Percentiles rank a stretch among this genome's conserved stretches.
phyloP scores from a whole-genome alignment of 257 asterid genomes.

The Gynochthodes officinalis region DNA sequence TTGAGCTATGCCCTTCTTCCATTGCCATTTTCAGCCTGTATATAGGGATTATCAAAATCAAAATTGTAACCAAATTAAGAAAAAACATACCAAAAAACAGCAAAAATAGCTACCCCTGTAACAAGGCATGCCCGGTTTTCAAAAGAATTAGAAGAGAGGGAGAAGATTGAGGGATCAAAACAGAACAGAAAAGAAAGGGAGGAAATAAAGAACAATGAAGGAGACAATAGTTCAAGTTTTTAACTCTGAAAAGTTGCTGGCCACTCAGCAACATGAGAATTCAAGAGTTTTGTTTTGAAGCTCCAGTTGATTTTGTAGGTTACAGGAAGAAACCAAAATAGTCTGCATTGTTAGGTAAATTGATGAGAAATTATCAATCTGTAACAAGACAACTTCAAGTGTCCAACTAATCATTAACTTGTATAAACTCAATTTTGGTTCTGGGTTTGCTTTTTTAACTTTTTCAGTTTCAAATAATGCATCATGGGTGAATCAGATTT shows the following conservation, averaged over 20 bases:
- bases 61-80: no score
- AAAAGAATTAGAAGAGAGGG: no score
- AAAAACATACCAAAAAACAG: no score
- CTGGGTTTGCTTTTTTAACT: background rate
- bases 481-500: background rate
- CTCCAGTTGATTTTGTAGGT: background rate
- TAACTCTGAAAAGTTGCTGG: background rate
- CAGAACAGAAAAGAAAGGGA: no score
- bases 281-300: background rate
- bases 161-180: no score
- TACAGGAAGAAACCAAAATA: background rate
- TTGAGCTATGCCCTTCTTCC: no score
- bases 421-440: background rate
- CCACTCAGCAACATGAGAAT: slow-evolving; percentile 2
- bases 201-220: no score
- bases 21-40: no score
- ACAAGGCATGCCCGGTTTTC: no score
- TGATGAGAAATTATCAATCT: no score
- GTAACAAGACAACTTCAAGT: background rate
- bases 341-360: background rate
- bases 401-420: background rate
- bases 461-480: background rate
- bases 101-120: no score
- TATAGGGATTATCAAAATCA: no score
- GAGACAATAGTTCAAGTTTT: background rate